Base-by-base conservation (phyloP, 176 grass and related monocot species). In the Microstegium vimineum region DNA sequence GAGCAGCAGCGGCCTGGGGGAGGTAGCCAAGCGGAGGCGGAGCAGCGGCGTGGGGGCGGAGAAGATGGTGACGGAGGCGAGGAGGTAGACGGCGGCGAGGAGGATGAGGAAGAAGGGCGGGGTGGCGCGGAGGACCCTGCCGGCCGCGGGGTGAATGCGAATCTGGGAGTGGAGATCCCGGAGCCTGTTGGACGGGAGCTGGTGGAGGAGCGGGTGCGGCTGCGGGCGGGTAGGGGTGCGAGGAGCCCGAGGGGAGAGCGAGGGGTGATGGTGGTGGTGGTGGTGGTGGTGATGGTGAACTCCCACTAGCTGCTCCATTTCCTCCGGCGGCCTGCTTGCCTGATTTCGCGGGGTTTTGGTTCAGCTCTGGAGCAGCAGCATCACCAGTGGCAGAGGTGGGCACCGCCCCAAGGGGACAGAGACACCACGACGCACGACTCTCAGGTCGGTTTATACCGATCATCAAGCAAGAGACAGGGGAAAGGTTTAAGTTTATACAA, bases 221-320 rank as follows among this genome's bases (percentile, higher is more conserved):
- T 67, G 77, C 43, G 77, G 13, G 51, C 65, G 77, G 51, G 82
- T 71, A 18, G 82, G 82, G 9, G 82, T 81, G 51, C 82, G 45
- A 32, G 78, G 78, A 7, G 78, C 66, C 46, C 69, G 64, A 0
- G 82, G 82, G 64, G 77, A 85, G 14, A 85, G 43, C 4, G 87
- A 89, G 70, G 61, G 69, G 40, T 71, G 75, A 12, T 73, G 76
- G n/a, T n/a, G n/a, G 47, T 51, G 47, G 47, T 16, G 43, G 32
- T 70, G 83, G 27, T 51, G 47, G 47, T 51, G 52, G 52, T 80
- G 76, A 0, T 88, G 59, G 25, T 89, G 88, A 67, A 63, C 88
- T 67, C 83, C 88, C 57, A 90, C 66, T 66, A 90, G 73, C 83
- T 90, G 83, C 88, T 86, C 88, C 88, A 90, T 90, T 86, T 73